A percentile compares a stretch with the other conserved stretches of the same genome.
phyloP scores from a whole-genome alignment of 768 basidiomycete species.

The Lactarius indigo region DNA sequence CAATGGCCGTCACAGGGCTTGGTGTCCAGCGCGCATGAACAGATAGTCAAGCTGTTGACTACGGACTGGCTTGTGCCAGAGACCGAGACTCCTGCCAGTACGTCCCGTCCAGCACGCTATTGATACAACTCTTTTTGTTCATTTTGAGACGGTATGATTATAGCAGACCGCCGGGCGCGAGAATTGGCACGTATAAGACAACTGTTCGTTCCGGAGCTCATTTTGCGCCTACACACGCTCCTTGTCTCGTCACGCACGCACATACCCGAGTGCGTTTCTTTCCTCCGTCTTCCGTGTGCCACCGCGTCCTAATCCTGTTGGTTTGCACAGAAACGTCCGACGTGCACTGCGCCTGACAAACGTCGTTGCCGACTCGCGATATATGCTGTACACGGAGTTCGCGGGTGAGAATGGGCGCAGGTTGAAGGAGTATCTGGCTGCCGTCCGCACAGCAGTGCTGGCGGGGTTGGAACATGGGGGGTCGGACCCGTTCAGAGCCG shows the following conservation, averaged over 20 bases:
- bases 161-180: slow-evolving; percentile 51
- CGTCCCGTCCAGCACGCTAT: background rate
- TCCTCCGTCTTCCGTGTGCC: background rate
- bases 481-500: slow-evolving; percentile 63
- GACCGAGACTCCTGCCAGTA: slow-evolving; percentile 32
- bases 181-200: slow-evolving; percentile 83
- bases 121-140: background rate
- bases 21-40: slow-evolving; percentile 61
- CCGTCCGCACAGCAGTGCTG: slow-evolving; percentile 70
- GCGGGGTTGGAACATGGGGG: slow-evolving; percentile 72
- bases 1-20: slow-evolving; percentile 39
- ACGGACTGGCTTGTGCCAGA: slow-evolving; percentile 74
- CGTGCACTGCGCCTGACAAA: slow-evolving; percentile 75
- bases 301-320: background rate
- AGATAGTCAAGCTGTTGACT: slow-evolving; percentile 66
- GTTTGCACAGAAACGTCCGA: slow-evolving; percentile 61
- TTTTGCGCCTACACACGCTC: slow-evolving; percentile 77
- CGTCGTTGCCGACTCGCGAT: slow-evolving; percentile 82
- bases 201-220: slow-evolving; percentile 85
- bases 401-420: slow-evolving; percentile 54
- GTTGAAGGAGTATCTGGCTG: slow-evolving; percentile 69
- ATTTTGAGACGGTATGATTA: slow-evolving; percentile 2
- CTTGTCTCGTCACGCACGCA: slow-evolving; percentile 60
- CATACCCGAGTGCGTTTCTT: slow-evolving; percentile 57
- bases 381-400: slow-evolving; percentile 72